Base-by-base conservation (phyloP, 345 rosid species). In the Populus ilicifolia region DNA sequence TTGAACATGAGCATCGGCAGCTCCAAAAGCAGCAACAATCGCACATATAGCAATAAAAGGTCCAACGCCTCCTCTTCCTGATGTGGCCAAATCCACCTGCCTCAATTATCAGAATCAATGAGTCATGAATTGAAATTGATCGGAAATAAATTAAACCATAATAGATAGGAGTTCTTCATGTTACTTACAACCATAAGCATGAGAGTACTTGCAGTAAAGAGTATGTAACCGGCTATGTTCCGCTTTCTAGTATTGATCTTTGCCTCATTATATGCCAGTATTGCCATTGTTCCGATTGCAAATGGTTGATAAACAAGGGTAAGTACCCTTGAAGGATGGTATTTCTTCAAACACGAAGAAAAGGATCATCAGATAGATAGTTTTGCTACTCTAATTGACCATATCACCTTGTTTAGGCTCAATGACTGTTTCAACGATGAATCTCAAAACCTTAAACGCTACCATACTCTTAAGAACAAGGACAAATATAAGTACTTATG, bases 251-350 rank as follows among this genome's bases (percentile, higher is more conserved):
- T 96, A 78, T 90, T 76, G 54, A 96, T 72, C 81, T 80, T 91
- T 0, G 99, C 84, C 80, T 96, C 98, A 0, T 90, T 44, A 82
- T 89, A 89, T 2, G 98, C 86, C 0, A 96, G 78, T 48, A 93
- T 67, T 29, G 86, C 78, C 75, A 94, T 89, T 6, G 94, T 85
- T 84, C 86, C 95, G 25, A 93, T 70, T 2, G 97, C 95, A 63
- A 94, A 88, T 2, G 98, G 90, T 83, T 88, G 95, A 73, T 94
- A 94, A 62, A 96, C 91, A 23, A 96, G 88, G 27, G 99, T 85
- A 68, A 96, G 88, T 13, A 90, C 94, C 65, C 99, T 90, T 67
- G 97, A 89, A 43, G 99, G 98, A 88, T 96, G 99, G 80, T 91
- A 93, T 23, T 69, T 82, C 99, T 93, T 74, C 82, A 83, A 63